Evolutionary conservation across 1,284 basidiomycete genomes (phyloP).

Genomic region (Papiliotrema fonsecae): DNA sequence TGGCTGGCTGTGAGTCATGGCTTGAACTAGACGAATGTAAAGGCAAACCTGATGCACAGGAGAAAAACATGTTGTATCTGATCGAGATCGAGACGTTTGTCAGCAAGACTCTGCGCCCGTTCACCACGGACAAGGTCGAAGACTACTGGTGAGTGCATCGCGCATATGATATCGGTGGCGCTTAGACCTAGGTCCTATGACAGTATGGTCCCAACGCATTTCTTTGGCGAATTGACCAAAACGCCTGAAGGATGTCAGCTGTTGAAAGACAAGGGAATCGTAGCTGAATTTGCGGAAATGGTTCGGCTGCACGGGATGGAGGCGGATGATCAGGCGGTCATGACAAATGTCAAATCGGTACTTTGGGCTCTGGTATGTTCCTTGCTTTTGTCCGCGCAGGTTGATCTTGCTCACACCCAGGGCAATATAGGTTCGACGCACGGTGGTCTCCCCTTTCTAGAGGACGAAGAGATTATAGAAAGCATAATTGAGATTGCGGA

Average conservation of each 20-base stretch:
- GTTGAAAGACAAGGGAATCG: slow-evolving; percentile 83
- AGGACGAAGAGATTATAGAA: slow-evolving; percentile 88
- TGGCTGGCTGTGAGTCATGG: slow-evolving; percentile 76
- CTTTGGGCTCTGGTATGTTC: slow-evolving; percentile 87
- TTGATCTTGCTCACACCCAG: slow-evolving; percentile 54
- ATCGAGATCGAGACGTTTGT: slow-evolving; percentile 47
- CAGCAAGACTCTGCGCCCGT: slow-evolving; percentile 41
- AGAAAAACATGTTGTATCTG: slow-evolving; percentile 46
- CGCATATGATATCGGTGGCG: background rate
- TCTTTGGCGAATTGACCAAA: slow-evolving; percentile 96
- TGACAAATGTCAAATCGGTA: slow-evolving; percentile 87
- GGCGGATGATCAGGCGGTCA: slow-evolving; percentile 72
- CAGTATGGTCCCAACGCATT: slow-evolving; percentile 85
- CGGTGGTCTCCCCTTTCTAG: slow-evolving; percentile 86
- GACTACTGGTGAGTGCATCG: slow-evolving; percentile 39
- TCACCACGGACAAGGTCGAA: slow-evolving; percentile 33
- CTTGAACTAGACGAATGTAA: slow-evolving; percentile 1
- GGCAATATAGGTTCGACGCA: slow-evolving; percentile 90
- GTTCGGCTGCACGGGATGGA: slow-evolving; percentile 83
- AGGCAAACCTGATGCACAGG: slow-evolving; percentile 16
- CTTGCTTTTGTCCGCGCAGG: too few species aligned
- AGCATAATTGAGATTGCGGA: slow-evolving; percentile 87
- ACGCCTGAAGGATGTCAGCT: slow-evolving; percentile 90
- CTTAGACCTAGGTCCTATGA: slow-evolving; percentile 57
- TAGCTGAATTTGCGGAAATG: slow-evolving; percentile 83